Base-by-base conservation (phyloP, 768 basidiomycete genomes). In the Tephrocybe sp. region DNA sequence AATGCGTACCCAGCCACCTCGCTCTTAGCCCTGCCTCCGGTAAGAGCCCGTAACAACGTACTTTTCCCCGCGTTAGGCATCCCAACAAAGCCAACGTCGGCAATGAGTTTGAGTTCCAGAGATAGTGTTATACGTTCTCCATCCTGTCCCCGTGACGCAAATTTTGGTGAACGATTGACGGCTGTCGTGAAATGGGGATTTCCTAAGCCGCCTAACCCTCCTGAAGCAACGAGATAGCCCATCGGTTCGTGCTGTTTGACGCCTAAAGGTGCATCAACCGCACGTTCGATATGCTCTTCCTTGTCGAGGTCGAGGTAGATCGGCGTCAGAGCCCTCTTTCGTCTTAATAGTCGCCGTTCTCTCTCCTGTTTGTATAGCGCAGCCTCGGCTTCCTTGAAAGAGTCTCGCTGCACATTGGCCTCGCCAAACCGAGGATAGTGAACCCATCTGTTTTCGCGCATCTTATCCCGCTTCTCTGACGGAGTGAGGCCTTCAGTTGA, bases 11-110 rank as follows among this genome's bases (percentile, higher is more conserved):
- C 79, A 0, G 94, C 95, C 25, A 98, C 87, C 59, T 89, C 87
- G 5, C 83, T 89, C 63, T 82, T 86, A 9, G 90, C 88, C 22
- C 89, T 76, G 3, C 92, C 86, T 7, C 89, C 90, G 0, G 95
- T 97, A 8, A 98, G 71, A 0, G 93, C 94, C 16, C 91, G 84
- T 4, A 98, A 74, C 2, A 99, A 69, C 0, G 97, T 98, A 67
- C 92, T 95, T 72, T 92, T 90, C 24, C 87, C 96, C 0, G 90
- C 92, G 58, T 98, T 99, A 6, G 97, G 97, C 73, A 97, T 85
- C 0, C 97, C 97, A 2, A 99, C 94, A 16, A 99, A 73, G 0
- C 92, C 97, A n/a, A 98, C 76, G 64, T 99, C 96, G 2, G 96
- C 93, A 3, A 95, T 76, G 5, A 96, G 77, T 66, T 98, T 98